Evolutionary conservation across 768 basidiomycete genomes (phyloP).

Genomic region (Podaxis sp.): DNA sequence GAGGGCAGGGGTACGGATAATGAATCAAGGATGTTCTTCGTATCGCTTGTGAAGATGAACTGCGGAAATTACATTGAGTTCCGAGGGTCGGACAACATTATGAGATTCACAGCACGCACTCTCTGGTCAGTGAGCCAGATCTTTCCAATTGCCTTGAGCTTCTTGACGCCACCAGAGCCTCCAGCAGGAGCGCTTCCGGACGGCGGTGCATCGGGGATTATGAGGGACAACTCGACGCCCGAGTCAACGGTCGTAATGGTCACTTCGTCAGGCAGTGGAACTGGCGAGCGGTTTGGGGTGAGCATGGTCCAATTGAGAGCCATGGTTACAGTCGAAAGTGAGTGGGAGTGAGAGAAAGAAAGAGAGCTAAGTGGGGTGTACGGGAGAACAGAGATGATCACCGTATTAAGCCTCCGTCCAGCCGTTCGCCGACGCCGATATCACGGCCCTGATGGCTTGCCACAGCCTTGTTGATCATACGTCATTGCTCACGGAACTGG

Average conservation of each 20-base stretch:
- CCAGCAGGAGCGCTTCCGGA: conserved; percentile 41
- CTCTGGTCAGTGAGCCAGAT: conserved; percentile 72
- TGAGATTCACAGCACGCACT: conserved; percentile 39
- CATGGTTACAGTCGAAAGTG: conserved; percentile 39
- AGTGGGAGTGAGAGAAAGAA: conserved; percentile 16
- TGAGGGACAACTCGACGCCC: conserved; percentile 58
- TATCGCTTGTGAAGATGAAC: conserved; percentile 61
- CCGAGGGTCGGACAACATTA: not conserved
- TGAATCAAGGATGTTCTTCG: conserved; percentile 39
- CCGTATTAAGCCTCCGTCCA: not conserved
- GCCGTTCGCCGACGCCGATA: not conserved
- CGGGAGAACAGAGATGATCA: conserved; percentile 14
- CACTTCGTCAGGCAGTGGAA: conserved; percentile 65
- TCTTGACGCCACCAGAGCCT: conserved; percentile 55
- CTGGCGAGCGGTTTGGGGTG: conserved; percentile 51
- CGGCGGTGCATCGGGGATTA: conserved; percentile 55
- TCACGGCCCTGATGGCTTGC: not conserved
- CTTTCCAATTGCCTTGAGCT: conserved; percentile 57
- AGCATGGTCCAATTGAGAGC: conserved; percentile 81
- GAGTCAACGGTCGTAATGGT: conserved; percentile 54
- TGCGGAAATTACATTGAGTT: conserved; percentile 25
- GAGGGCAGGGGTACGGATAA: conserved; percentile 62
- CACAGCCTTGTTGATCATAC: conserved; percentile 1
- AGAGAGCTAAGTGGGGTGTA: not conserved
- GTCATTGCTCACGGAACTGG: not conserved